phyloP scores from a whole-genome alignment of 192 early-diverging fungal species.

The Backusella tarrabulga region DNA sequence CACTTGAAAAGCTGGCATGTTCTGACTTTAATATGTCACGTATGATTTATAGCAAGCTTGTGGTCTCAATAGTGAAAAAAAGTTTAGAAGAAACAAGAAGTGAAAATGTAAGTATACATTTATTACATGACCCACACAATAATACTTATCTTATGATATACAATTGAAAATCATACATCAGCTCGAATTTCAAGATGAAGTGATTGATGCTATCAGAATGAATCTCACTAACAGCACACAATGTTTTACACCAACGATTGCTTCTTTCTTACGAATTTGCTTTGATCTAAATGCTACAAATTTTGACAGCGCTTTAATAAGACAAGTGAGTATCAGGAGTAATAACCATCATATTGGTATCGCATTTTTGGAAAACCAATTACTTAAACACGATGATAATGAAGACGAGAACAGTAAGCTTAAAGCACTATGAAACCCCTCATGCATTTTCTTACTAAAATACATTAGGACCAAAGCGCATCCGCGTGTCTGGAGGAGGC shows the following conservation, averaged over 20 bases:
- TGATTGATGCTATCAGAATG: slow-evolving; percentile 25
- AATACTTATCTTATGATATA: background rate
- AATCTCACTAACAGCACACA: slow-evolving; percentile 37
- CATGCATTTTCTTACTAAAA: background rate
- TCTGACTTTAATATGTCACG: slow-evolving; percentile 62
- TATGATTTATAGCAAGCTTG: slow-evolving; percentile 40
- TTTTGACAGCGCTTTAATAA: slow-evolving; percentile 32
- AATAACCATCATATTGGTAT: slow-evolving; percentile 55
- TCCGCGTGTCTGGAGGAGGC: background rate
- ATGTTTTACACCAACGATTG: slow-evolving; percentile 47
- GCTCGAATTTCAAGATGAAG: slow-evolving; percentile 21
- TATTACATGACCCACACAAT: too few relatives aligned
- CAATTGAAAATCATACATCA: background rate
- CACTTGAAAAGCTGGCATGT: slow-evolving; percentile 57
- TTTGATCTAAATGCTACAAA: slow-evolving; percentile 39
- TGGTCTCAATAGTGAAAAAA: slow-evolving; percentile 33
- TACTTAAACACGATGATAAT: slow-evolving; percentile 17
- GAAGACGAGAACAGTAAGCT: slow-evolving; percentile 28
- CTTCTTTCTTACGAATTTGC: slow-evolving; percentile 47
- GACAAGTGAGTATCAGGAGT: slow-evolving; percentile 37
- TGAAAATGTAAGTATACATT: slow-evolving; percentile 28
- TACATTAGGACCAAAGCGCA: background rate
- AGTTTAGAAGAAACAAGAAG: slow-evolving; percentile 19
- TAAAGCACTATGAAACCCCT: background rate
- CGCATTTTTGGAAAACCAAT: slow-evolving; percentile 45